phyloP scores from a whole-genome alignment of 1,284 basidiomycete genomes.

The Leccinum glutinopallens region DNA sequence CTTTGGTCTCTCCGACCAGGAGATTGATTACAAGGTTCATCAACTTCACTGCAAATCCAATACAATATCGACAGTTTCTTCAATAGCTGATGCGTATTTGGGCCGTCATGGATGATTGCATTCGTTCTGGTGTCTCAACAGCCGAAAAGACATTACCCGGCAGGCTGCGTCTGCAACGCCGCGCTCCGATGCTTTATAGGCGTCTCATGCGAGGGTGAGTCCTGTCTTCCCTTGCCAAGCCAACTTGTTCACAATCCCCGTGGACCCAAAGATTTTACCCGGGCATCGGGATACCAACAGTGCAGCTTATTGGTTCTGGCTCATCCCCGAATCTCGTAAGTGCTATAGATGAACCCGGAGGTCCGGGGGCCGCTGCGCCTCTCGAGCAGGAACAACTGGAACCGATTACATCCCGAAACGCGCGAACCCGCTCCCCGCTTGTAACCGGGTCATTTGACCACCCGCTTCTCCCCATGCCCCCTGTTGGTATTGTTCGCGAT shows the following conservation, averaged over 20 bases:
- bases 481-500: conserved; percentile 48
- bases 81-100: conserved; percentile 77
- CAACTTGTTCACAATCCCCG: neutral
- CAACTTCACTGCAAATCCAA: neutral
- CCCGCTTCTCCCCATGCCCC: conserved; percentile 79
- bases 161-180: conserved; percentile 73
- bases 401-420: conserved; percentile 2
- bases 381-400: conserved; percentile 14
- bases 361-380: conserved; percentile 21
- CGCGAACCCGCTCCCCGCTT: conserved; percentile 43
- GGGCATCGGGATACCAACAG: conserved; percentile 48
- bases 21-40: conserved; percentile 73
- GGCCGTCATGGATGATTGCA: conserved; percentile 93
- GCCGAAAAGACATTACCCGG: conserved; percentile 83
- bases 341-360: conserved; percentile 45
- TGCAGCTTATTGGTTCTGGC: conserved; percentile 51
- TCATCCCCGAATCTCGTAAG: conserved; percentile 27
- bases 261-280: conserved; percentile 58
- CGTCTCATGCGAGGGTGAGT: conserved; percentile 84
- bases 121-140: conserved; percentile 83
- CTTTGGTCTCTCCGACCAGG: conserved; percentile 73
- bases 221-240: neutral
- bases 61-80: conserved; percentile 4
- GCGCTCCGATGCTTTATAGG: conserved; percentile 85
- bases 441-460: conserved; percentile 85